A percentile compares a stretch with the other conserved stretches of the same genome.
Conservation (phyloP, 2,329 filamentous ascomycete species). For the Colletotrichum ledebouriae region DNA sequence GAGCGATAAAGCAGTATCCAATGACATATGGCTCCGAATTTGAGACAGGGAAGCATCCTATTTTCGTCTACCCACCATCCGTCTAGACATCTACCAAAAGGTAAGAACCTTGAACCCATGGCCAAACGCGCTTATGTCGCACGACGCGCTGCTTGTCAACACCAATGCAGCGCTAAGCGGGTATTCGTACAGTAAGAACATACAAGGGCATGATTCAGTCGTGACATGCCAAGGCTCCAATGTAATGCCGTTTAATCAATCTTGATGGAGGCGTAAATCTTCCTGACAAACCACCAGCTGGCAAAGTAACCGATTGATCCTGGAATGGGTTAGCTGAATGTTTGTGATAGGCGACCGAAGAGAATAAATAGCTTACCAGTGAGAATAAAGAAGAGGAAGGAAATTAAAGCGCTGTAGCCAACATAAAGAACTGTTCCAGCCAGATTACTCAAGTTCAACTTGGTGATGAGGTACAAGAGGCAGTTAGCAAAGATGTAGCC, state of each 20-base stretch:
- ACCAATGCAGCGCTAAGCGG: slow-evolving; percentile 17
- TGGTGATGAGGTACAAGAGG: slow-evolving; percentile 89
- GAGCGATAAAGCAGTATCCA: too few relatives aligned
- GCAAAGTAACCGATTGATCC: slow-evolving; percentile 96
- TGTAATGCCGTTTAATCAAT: slow-evolving; percentile 75
- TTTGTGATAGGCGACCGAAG: background rate
- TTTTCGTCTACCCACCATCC: slow-evolving; percentile 24
- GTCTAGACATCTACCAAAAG: slow-evolving; percentile 31
- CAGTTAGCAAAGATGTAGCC: slow-evolving; percentile 94
- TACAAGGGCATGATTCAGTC: slow-evolving; percentile 27
- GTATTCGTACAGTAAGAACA: slow-evolving; percentile 32
- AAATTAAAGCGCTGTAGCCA: slow-evolving; percentile 91
- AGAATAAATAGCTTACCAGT: slow-evolving; percentile 78
- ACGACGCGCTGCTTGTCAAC: slow-evolving; percentile 15
- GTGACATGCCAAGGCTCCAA: slow-evolving; percentile 20
- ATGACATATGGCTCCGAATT: background rate
- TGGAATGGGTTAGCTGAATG: slow-evolving; percentile 52
- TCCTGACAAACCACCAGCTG: slow-evolving; percentile 93
- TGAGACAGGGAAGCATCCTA: background rate
- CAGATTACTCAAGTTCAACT: slow-evolving; percentile 86
- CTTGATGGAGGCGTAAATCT: slow-evolving; percentile 98
- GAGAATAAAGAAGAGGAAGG: slow-evolving; percentile 91
- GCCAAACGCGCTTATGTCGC: background rate
- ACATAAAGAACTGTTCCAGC: slow-evolving; percentile 92
- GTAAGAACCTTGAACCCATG: slow-evolving; percentile 13